A percentile compares a stretch with the other conserved stretches of the same genome.
phyloP scores from a whole-genome alignment of 164 flowering plant species.

The Litsea cubeba region DNA sequence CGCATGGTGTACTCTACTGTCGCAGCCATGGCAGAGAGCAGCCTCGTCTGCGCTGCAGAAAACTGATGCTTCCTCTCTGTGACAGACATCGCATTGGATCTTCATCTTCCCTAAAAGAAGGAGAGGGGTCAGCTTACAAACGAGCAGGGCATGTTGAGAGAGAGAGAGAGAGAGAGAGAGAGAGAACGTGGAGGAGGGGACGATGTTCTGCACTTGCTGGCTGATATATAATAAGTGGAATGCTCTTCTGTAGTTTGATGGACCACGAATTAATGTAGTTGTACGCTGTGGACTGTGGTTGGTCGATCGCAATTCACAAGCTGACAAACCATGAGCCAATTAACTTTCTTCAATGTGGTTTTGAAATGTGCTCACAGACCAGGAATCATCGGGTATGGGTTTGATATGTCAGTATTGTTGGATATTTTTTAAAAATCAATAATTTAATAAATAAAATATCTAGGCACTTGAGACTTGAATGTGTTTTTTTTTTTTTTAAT shows the following conservation, averaged over 20 bases:
- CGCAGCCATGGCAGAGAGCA: conserved; percentile 30
- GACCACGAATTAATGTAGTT: neutral
- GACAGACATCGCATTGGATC: conserved; percentile 35
- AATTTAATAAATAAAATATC: too few relatives aligned
- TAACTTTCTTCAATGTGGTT: too few relatives aligned
- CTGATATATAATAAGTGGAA: neutral
- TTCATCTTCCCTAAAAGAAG: conserved; percentile 18
- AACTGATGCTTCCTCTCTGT: conserved; percentile 24
- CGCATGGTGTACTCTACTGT: conserved; percentile 29
- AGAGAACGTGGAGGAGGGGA: neutral
- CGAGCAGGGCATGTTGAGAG: neutral
- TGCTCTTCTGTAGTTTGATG: neutral
- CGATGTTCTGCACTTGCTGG: neutral
- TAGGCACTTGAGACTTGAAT: too few relatives aligned
- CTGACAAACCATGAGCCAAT: too few relatives aligned
- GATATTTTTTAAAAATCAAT: too few relatives aligned
- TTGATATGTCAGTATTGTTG: too few relatives aligned
- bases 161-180: neutral
- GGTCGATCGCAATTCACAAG: too few relatives aligned
- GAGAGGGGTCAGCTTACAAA: neutral
- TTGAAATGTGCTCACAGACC: too few relatives aligned
- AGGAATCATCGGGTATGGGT: too few relatives aligned
- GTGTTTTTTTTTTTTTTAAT: too few relatives aligned
- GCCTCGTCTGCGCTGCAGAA: conserved; percentile 39
- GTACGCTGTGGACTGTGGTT: neutral